Base-by-base conservation (phyloP, 345 rosid genomes). In the Hirschfeldia incana region DNA sequence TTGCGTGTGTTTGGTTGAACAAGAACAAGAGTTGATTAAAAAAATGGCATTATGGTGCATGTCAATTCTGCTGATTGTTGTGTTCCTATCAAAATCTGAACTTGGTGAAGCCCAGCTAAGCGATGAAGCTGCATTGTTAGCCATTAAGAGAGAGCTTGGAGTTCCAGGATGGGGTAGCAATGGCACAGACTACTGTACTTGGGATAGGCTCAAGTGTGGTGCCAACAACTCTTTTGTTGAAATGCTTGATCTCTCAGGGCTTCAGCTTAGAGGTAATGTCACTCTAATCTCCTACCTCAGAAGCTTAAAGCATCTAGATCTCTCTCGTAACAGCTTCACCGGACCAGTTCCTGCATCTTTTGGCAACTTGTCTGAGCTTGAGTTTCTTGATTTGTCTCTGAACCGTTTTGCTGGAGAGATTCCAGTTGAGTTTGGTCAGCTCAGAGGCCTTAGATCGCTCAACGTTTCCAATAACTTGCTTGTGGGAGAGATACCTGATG, bases 91-190 rank as follows among this genome's bases (percentile, higher is more conserved):
- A 77, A 85, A 82, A 57, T 83, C 86, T 60, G 77, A 82, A 70
- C 73, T 85, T 72, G 83, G 73, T 36, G 68, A 79, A 76, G 86
- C 89, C 82, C 85, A 84, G 85, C 42, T 78, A 37, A 77, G 75
- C 51, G 93, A 91, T 49, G 82, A 85, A 87, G 86, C 89, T 46
- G 80, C 90, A 70, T 78, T 95, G 82, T 21, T 89, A 49, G 90
- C 91, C 64, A 89, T 95, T 78, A 84, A 81, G 58, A 84, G 69
- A 63, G 98, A 92, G 89, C 87, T 95, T 46, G 74, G 76, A 42
- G 87, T 95, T 73, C 89, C 92, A 58, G 98, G 92, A 37, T 95
- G 99, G 99, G 90, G 87, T 70, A 73, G 63, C 76, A 91, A 93
- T 81, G 67, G 15, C 75, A 85, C 93, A 16, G 78, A 84, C 60